A percentile compares a stretch with the other conserved stretches of the same genome.
Conservation (phyloP, 2,329 filamentous ascomycete genomes). For the Zasmidium cellare region DNA sequence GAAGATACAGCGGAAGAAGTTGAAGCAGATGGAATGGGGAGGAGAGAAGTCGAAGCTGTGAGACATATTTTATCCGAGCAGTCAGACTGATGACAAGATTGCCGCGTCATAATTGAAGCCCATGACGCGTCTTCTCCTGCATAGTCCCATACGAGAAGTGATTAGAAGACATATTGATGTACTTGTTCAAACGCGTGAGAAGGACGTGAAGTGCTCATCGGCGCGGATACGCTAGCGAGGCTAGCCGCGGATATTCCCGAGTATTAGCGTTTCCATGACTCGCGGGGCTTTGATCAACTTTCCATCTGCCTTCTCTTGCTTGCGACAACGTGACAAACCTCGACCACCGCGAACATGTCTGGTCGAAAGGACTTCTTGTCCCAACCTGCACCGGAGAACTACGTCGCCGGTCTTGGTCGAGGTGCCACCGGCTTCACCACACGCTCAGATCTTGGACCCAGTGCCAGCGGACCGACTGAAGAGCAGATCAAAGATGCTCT, state of each 20-base stretch:
- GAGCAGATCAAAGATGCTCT: slow-evolving; percentile 98
- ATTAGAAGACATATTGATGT: no score
- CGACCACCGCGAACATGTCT: slow-evolving; percentile 48
- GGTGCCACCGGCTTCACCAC: slow-evolving; percentile 98
- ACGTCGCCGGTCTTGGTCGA: slow-evolving; percentile 91
- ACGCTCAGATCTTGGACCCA: slow-evolving; percentile 91
- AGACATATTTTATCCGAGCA: slow-evolving; percentile 1
- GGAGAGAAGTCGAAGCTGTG: slow-evolving; percentile 28
- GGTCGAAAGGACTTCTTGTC: slow-evolving; percentile 81
- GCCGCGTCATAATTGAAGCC: no score
- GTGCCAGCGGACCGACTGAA: slow-evolving; percentile 90
- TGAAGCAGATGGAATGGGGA: slow-evolving; percentile 40
- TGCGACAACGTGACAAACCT: neutral
- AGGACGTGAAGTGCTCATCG: no score
- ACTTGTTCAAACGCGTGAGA: no score
- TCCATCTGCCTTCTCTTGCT: neutral
- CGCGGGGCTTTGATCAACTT: neutral
- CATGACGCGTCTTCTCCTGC: no score
- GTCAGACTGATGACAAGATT: no score
- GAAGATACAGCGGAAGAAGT: slow-evolving; percentile 35
- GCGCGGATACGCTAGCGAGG: neutral
- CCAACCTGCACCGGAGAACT: slow-evolving; percentile 67
- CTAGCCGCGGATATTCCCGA: neutral
- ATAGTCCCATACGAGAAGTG: no score
- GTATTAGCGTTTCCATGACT: neutral